These are phyloP conservation scores for Novakomyces olei DNA, from an alignment of 805 yeast genomes.

Conservation along the genomic window DNA sequence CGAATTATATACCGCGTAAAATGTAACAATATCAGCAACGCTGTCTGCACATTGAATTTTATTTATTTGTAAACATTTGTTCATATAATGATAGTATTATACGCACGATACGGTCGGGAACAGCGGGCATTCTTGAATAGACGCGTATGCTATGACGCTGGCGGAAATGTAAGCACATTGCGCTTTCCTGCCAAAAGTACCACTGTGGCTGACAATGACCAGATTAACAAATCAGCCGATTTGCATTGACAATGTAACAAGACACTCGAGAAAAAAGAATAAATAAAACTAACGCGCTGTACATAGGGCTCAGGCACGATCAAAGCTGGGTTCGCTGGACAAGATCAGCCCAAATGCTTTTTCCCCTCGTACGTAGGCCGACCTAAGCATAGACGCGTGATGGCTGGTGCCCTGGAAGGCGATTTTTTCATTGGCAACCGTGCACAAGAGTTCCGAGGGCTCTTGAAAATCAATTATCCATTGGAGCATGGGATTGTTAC, in stretches of 20 bases:
- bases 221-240: conserved; percentile 37
- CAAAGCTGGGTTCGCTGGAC: conserved; percentile 86
- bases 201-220: too few species aligned
- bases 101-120: too few species aligned
- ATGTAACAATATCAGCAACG: too few species aligned
- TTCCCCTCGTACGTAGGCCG: conserved; percentile 48
- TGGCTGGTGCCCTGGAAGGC: conserved; percentile 48
- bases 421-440: conserved; percentile 46
- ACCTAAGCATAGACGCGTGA: conserved; percentile 63
- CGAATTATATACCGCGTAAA: too few species aligned
- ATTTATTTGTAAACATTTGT: too few species aligned
- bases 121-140: too few species aligned
- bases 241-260: conserved; percentile 40
- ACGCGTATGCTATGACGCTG: too few species aligned
- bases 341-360: conserved; percentile 48
- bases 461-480: conserved; percentile 51
- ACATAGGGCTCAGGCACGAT: conserved; percentile 53
- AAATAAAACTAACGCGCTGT: not conserved
- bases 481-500: conserved; percentile 55
- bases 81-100: too few species aligned
- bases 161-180: too few species aligned
- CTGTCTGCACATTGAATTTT: too few species aligned
- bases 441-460: conserved; percentile 60
- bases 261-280: not conserved
- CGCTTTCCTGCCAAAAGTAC: too few species aligned